Evolutionary conservation across 331 rosid genomes (phyloP), one percentile per base, ranked within the genome.

Genomic region (Telfairia occidentalis): DNA sequence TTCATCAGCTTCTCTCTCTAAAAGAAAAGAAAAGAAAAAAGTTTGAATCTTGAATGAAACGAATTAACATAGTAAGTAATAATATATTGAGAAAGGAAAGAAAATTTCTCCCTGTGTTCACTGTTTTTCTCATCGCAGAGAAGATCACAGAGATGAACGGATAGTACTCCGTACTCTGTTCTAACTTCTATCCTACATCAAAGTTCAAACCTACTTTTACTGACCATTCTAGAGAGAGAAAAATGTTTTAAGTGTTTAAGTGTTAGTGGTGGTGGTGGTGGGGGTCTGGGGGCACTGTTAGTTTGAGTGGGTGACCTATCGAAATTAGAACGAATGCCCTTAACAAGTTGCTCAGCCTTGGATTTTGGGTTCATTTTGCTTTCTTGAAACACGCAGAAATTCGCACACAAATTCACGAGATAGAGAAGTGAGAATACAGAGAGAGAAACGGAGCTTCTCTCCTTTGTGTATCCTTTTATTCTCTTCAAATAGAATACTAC

Each of bases 401-500:
- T 5, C 10, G 13, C 42, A 67, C 81, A 75, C 80, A 86, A 84
- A 28, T 18, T 64, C 76, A 79, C 84, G 88, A 85, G 1, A 5
- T 5, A 37, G 7, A 37, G n/a, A n/a, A n/a, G n/a, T n/a, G n/a
- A n/a, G n/a, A n/a, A n/a, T n/a, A n/a, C n/a, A 30, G 12, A 23
- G n/a, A 67, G 74, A 69, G 55, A 59, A 52, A 71, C 9, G 21
- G 65, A 35, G 57, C 16, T 57, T 12, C 35, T 26, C 64, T 24
- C 35, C 32, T 83, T 59, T 84, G 83, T 77, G 83, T 77, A 78
- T 57, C 84, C 87, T 89, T 92, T 53, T 53, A 89, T 84, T 89
- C 97, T 78, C 81, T 81, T 86, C 92, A 87, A 88, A 82, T 88
- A 85, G 83, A 75, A 81, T 80, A 82, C 86, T 84, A 87, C 80